Evolutionary conservation across 441 rosid species (phyloP), one percentile per base, ranked within the genome.

Genomic region (Erysimum pusillum): DNA sequence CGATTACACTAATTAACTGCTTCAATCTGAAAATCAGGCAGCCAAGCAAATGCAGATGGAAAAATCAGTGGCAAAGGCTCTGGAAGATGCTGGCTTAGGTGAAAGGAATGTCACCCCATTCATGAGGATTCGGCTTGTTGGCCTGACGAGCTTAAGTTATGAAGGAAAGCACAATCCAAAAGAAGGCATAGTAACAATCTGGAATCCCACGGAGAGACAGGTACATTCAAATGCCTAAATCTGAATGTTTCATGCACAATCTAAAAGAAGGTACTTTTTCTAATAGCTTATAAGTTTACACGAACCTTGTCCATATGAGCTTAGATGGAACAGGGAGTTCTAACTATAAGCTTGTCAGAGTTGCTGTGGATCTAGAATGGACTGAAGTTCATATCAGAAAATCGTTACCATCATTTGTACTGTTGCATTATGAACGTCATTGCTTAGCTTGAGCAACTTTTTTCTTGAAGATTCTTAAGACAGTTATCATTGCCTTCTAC

Each of bases 201-300:
- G 99, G 99, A 86, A 86, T 78, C 99, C 99, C 9, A 87, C 96
- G 13, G 97, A 93, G 80, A 84, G 82, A 83, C 98, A 90, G 96
- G 99, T 91, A 65, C 74, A 59, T 76, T 57, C 65, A 63, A 72
- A 60, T 64, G 63, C 78, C 46, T 76, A 54, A 62, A 17, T 48
- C 41, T 60, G 52, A 38, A 25, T 31, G 11, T 31, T 67, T 28
- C 49, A 74, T 56, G 41, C 51, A 46, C 7, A 66, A 28, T 31
- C 39, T 22, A 4, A 65, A 48, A 6, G 12, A 48, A 32, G 42
- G 31, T 12, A 63, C 20, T 4, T 35, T 49, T 36, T 13, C 13
- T 34, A 58, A 8, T 44, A 44, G 57, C 46, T 70, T 34, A 34
- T 45, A 44, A 44, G 20, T 57, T 57, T 58, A 58, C 34, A 8